Evolutionary conservation across 495 filamentous ascomycete genomes (phyloP).

Genomic region (Penicillium psychrofluorescens): DNA sequence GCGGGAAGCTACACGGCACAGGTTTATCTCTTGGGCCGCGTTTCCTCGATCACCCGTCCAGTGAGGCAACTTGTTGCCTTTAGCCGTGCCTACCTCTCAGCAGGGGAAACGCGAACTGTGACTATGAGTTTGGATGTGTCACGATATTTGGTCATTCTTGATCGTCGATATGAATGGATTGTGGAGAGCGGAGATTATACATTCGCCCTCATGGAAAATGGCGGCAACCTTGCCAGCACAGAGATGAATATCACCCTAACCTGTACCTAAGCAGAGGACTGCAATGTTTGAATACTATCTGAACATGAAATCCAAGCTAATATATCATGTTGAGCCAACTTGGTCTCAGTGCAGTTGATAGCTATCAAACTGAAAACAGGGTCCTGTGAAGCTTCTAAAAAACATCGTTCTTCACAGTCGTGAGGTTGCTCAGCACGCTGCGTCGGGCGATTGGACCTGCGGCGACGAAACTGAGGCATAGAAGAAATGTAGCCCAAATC

Average conservation of each 20-base stretch:
- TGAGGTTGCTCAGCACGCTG: too few relatives aligned
- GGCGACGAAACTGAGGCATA: too few relatives aligned
- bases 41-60: conserved; percentile 30
- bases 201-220: conserved; percentile 33
- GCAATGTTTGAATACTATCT: too few relatives aligned
- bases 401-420: too few relatives aligned
- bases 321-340: too few relatives aligned
- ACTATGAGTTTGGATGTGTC: conserved; percentile 4
- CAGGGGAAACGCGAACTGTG: conserved; percentile 15
- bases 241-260: conserved; percentile 24
- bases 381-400: too few relatives aligned
- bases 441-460: too few relatives aligned
- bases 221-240: conserved; percentile 18
- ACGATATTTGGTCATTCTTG: conserved; percentile 32
- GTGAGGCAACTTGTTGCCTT: conserved; percentile 35
- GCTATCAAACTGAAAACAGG: too few relatives aligned
- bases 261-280: conserved; percentile 2
- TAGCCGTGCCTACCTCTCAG: conserved; percentile 21
- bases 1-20: conserved; percentile 31
- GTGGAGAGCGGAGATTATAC: conserved; percentile 33
- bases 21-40: conserved; percentile 28
- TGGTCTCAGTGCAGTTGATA: too few relatives aligned
- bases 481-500: too few relatives aligned
- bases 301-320: too few relatives aligned
- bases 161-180: conserved; percentile 29